Evolutionary conservation across 441 rosid genomes (phyloP), one percentile per base, ranked within the genome.

Genomic region (Bocquillonia castaneifolia): DNA sequence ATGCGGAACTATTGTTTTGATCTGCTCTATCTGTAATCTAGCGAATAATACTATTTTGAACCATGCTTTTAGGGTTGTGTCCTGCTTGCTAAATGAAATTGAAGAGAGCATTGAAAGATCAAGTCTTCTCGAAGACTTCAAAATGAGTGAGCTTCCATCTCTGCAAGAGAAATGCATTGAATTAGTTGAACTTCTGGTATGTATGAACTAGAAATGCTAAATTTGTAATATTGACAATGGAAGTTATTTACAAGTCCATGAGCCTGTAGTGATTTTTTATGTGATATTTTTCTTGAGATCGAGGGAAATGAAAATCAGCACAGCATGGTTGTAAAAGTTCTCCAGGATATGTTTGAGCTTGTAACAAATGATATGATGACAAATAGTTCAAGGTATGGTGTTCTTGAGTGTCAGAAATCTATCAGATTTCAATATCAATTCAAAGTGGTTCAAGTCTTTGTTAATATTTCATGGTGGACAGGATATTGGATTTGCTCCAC

Each of bases 301-400:
- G 90, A 85, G 76, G 91, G 96, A 78, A 80, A 83, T 64, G 83
- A 84, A 79, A 72, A 78, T 56, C 84, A 83, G 48, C 78, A 70
- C 59, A 76, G 60, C 61, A 80, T 85, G 63, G 92, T 92, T 73
- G 94, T 90, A 72, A 87, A 81, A 77, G 84, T 83, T 81, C 97
- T 95, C 65, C 99, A 95, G 60, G 99, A 95, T 80, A 87, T 95
- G 64, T 92, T 92, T 84, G 98, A 95, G 80, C 80, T 92, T 28
- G 88, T 92, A 60, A 88, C 93, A 66, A 82, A 78, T 64, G 99
- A 92, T 72, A 85, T 95, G 83, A 95, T 95, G 99, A 81, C 72
- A 71, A 76, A 84, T 74, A 83, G 89, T 75, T 81, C 83, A 74
- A 83, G 99, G 99, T 95, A 63, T 64, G 84, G 36, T 73, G 60